Evolutionary conservation across 345 rosid genomes (phyloP), one percentile per base, ranked within the genome.

Genomic region (Euclidium syriacum): DNA sequence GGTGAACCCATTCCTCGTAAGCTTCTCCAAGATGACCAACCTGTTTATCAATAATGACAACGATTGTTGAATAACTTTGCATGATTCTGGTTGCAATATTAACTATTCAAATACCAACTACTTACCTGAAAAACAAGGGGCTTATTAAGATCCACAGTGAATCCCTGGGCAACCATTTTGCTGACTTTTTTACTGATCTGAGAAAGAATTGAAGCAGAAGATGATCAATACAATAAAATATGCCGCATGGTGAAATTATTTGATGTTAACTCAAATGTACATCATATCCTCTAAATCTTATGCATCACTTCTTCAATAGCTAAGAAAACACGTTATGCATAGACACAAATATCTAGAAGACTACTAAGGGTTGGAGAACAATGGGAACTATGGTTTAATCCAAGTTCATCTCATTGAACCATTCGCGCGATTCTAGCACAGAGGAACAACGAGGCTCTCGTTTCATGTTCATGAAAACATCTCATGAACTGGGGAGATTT

Each of bases 21-120:
- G 72, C 83, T 70, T 87, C 91, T 73, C 83, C 89, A 42, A 87
- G 95, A 78, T 85, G 80, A 36, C 95, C 95, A 59, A 87, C 95
- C n/a, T n/a, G n/a, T n/a, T n/a, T n/a, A n/a, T n/a, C n/a, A n/a
- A n/a, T n/a, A n/a, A n/a, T n/a, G n/a, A n/a, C n/a, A n/a, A n/a
- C n/a, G n/a, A n/a, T n/a, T n/a, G n/a, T n/a, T n/a, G n/a, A n/a
- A n/a, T n/a, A n/a, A n/a, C n/a, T n/a, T n/a, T n/a, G n/a, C n/a
- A n/a, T n/a, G 27, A 50, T 40, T 64, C 26, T 40, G 29, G 48
- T 50, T 24, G 24, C 19, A 34, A 69, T 6, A 17, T 30, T 19
- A 24, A 46, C 15, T 38, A 36, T 2, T 19, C 1, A 14, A 44
- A 48, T 19, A 14, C 26, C 40, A 53, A 48, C 59, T 44, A 43